A percentile compares a stretch with the other conserved stretches of the same genome.
Evolutionary conservation across 257 asterid species (phyloP).

Genomic region (Fraxinus anomala): DNA sequence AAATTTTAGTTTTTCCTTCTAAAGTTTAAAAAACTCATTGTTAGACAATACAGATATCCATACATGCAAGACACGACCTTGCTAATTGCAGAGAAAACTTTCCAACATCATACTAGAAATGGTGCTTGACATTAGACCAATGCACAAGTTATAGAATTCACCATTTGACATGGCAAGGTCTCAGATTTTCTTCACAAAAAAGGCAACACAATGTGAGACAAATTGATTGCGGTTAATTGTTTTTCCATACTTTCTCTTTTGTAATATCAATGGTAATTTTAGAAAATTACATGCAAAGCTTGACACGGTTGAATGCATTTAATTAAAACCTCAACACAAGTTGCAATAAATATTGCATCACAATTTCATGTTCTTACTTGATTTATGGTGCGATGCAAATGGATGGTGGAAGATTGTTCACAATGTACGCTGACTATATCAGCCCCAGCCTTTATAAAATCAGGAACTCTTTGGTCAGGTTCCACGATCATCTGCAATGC

Average conservation of each 20-base stretch:
- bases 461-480: conserved; percentile 95
- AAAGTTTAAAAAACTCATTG: neutral
- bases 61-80: neutral
- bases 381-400: conserved; percentile 89
- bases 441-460: conserved; percentile 99
- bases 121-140: neutral
- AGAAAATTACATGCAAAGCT: neutral
- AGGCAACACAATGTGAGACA: neutral
- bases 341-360: no score
- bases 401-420: conserved; percentile 96
- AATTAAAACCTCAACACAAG: conserved; percentile 2
- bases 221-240: neutral
- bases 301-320: conserved; percentile 12
- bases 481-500: conserved; percentile 95
- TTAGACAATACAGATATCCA: neutral
- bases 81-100: neutral
- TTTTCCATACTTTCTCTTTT: neutral
- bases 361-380: conserved; percentile 60
- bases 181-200: neutral
- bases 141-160: neutral
- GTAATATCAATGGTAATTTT: neutral
- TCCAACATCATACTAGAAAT: neutral
- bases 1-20: neutral
- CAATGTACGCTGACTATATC: conserved; percentile 95
- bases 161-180: neutral